Percentiles rank a stretch among this genome's conserved stretches.
Conservation (phyloP, 2,329 filamentous ascomycete genomes). For the Elsinoe australis region DNA sequence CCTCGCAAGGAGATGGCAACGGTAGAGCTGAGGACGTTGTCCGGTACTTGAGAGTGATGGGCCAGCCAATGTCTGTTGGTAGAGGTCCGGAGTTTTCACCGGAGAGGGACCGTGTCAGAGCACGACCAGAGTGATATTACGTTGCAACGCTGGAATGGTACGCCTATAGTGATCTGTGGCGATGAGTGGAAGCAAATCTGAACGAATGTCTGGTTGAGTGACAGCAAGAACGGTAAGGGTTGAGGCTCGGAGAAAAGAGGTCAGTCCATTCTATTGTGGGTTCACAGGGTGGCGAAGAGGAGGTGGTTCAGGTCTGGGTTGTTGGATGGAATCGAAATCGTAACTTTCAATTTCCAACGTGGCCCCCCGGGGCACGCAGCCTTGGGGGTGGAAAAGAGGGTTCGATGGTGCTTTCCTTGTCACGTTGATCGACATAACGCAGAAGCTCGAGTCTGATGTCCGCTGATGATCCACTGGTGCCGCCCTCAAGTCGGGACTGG, state of each 20-base stretch:
- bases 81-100: background rate
- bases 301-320: slow-evolving; percentile 3
- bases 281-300: slow-evolving; percentile 11
- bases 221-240: background rate
- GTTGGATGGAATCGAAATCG: slow-evolving; percentile 8
- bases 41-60: background rate
- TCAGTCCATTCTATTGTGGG: slow-evolving; percentile 14
- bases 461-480: slow-evolving; percentile 15
- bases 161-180: background rate
- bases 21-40: background rate
- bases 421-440: slow-evolving; percentile 18
- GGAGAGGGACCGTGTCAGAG: background rate
- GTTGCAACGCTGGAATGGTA: background rate
- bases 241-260: background rate
- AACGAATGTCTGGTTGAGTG: slow-evolving; percentile 13
- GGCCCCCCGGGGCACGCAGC: slow-evolving; percentile 1
- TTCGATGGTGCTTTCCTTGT: slow-evolving; percentile 16
- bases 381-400: slow-evolving; percentile 13
- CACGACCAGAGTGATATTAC: background rate
- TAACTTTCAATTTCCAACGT: background rate
- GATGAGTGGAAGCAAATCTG: slow-evolving; percentile 10
- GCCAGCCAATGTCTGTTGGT: background rate
- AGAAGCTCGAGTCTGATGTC: slow-evolving; percentile 16
- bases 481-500: slow-evolving; percentile 15
- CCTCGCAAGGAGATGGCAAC: too few relatives aligned